These are phyloP conservation scores for Grigorovia humatica DNA, from an alignment of 805 yeast species.

Conservation along the genomic window DNA sequence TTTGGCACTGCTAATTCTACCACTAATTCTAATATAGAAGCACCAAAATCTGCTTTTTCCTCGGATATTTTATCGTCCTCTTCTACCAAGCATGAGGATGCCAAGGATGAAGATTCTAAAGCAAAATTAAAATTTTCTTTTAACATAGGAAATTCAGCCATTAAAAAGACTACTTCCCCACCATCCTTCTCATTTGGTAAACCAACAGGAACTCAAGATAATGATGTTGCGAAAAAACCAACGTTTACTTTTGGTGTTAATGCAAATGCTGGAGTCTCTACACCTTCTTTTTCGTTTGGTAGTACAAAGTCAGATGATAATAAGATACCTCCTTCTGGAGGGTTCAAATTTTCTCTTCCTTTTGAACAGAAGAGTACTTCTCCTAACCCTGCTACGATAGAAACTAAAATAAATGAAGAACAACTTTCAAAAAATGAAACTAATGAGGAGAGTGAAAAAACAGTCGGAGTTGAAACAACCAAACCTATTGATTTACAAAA, in stretches of 20 bases:
- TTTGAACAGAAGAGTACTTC: constrained; percentile 19
- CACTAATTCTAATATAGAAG: not conserved
- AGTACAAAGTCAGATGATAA: constrained; percentile 6
- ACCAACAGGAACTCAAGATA: constrained; percentile 9
- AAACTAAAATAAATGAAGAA: constrained; percentile 38
- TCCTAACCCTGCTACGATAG: constrained; percentile 27
- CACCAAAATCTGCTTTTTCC: constrained; percentile 6
- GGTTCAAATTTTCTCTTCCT: constrained; percentile 28
- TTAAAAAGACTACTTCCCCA: constrained; percentile 1
- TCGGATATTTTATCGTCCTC: not conserved
- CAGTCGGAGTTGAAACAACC: constrained; percentile 38
- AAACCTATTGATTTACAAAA: constrained; percentile 39
- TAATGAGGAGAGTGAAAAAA: constrained; percentile 10
- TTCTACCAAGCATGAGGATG: not conserved
- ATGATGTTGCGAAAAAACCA: constrained; percentile 16
- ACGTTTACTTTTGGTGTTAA: constrained; percentile 23
- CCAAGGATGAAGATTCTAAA: not conserved
- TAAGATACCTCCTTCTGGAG: constrained; percentile 22
- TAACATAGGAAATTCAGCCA: not conserved
- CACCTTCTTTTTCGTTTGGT: constrained; percentile 23
- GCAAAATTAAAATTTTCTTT: constrained; percentile 3
- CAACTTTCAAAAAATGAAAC: constrained; percentile 24
- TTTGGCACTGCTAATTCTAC: constrained; percentile 4
- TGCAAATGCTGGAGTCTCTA: constrained; percentile 6
- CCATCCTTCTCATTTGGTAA: constrained; percentile 13